Evolutionary conservation across 768 basidiomycete genomes (phyloP), one percentile per base, ranked within the genome.

Genomic region (Tricholoma matsutake): DNA sequence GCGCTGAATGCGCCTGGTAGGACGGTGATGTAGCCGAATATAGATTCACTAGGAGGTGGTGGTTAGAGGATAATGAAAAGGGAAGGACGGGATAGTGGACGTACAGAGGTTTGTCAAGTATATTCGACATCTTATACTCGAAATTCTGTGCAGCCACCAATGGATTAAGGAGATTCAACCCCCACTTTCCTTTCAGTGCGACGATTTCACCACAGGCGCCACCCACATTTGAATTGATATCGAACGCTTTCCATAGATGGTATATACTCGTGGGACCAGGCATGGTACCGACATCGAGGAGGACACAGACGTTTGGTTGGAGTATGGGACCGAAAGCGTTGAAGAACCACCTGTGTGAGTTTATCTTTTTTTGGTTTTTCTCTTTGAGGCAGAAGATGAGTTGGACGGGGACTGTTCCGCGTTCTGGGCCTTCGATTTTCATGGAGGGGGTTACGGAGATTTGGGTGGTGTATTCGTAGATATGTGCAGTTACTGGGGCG

Each of bases 141-240:
- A 95, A 96, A 68, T 96, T 95, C 77, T 96, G 94, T 10, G 93
- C 91, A 4, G 93, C 93, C 6, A 95, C 89, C 10, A 92, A 78
- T 0, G 94, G 94, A 67, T 96, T 96, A 59, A 96, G 64, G 37
- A 97, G 77, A 69, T 92, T 86, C 65, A 78, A 74, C 29, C 91
- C 88, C 63, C 83, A 94, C 75, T 86, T 89, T 34, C 94, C 94
- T 74, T 96, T 96, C 60, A 94, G 79, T 11, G 92, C 91, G 10
- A 96, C 92, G 60, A 96, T 96, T 78, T 96, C 95, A n/a, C 95
- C 95, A 68, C 95, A 97, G 16, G 94, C 95, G 14, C 95, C 92
- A 1, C 90, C 92, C 14, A 94, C 92, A 67, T 92, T 92, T 18
- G 89, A 91, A 70, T 93, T 93, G 72, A 93, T 89, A 67, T 94